Evolutionary conservation across 352 stramenopile species (phyloP), one percentile per base, ranked within the genome.

Genomic region (Pythium biforme): DNA sequence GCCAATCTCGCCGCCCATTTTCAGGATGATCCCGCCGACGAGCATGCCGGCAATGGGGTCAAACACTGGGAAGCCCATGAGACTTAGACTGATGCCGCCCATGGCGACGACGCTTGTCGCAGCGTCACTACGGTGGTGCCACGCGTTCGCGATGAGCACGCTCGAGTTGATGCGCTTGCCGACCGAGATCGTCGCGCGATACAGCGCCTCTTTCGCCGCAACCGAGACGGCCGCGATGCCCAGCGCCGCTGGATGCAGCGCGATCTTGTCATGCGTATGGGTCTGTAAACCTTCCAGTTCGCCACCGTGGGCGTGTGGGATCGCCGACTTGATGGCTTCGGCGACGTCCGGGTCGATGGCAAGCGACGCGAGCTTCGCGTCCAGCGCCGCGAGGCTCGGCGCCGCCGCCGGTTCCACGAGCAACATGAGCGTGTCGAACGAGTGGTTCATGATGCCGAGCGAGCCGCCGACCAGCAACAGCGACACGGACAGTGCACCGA

Each of bases 101-200:
- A 87, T 79, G 1, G 87, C 88, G 7, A 95, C 79, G 10, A 95
- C 70, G 34, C 86, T 95, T 12, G 88, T 91, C 29, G 92, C 67
- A 1, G 88, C 85, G 57, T 96, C 88, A 33, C 83, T 94, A 27
- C 88, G 86, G 56, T 96, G 88, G 60, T 99, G 95, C 94, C 94
- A 98, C 19, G 96, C 96, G 75, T 99, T 99, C 9, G 96, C 94
- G 69, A 98, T 93, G 10, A 99, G 76, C 19, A 98, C 83, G 40
- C 72, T 90, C 49, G 88, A 98, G 76, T 98, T 95, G 31, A 97
- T 74, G 33, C 78, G 69, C 40, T 94, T 80, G 25, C 87, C 96
- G 5, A 99, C 88, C 19, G 59, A 68, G n/a, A 89, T 86, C 6
- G 95, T 99, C 19, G 88, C 88, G 15, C 94, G 90, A 72, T 90